phyloP scores from a whole-genome alignment of 148 eudicot genomes.

The Rhododendron williamsianum region DNA sequence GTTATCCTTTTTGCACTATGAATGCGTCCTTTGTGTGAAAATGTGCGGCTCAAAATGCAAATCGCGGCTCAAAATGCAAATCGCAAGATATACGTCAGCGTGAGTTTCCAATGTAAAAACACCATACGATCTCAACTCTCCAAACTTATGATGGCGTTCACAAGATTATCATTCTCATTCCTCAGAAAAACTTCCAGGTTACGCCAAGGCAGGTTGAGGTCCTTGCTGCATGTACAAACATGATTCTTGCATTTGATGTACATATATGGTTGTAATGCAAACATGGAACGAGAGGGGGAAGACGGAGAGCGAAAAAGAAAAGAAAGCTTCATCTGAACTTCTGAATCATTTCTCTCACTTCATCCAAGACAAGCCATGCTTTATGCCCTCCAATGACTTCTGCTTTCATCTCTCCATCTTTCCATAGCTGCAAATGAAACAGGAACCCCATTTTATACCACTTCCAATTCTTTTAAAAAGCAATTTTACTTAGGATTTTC shows the following conservation, averaged over 20 bases:
- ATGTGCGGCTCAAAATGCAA: too few species aligned
- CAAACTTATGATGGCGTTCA: not conserved
- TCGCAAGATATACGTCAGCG: too few species aligned
- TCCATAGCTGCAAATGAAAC: constrained; percentile 59
- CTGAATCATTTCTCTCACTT: constrained; percentile 83
- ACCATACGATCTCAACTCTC: too few species aligned
- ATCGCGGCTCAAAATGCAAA: too few species aligned
- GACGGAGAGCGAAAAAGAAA: not conserved
- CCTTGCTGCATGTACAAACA: not conserved
- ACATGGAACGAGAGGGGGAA: not conserved
- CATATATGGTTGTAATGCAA: not conserved
- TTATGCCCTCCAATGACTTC: constrained; percentile 97
- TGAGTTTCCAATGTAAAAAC: too few species aligned
- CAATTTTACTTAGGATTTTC: not conserved
- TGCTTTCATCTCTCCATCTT: constrained; percentile 92
- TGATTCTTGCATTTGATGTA: not conserved
- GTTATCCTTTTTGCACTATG: too few species aligned
- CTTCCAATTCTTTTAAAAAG: not conserved
- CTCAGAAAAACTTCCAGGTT: not conserved
- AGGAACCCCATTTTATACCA: not conserved
- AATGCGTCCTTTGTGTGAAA: too few species aligned
- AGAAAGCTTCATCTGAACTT: constrained; percentile 31
- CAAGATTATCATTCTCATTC: not conserved
- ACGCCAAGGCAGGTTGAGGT: not conserved
- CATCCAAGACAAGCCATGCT: constrained; percentile 89